These are phyloP conservation scores for Diaporthe sp. DNA, from an alignment of 2,329 filamentous ascomycete genomes.

Conservation along the genomic window DNA sequence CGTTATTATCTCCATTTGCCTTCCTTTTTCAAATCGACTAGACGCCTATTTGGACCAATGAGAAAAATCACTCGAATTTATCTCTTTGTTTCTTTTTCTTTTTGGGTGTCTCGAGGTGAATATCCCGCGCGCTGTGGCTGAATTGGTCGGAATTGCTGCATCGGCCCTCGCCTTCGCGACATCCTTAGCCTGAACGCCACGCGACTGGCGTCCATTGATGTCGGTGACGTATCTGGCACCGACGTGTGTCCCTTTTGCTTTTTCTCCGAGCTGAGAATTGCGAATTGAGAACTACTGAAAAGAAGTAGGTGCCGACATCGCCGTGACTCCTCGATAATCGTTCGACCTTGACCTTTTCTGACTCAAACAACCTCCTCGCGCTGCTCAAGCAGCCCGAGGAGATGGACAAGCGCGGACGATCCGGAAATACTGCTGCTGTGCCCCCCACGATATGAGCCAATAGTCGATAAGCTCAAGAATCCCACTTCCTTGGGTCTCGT, in stretches of 20 bases:
- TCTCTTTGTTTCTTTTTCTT: not conserved
- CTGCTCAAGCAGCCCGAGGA: not conserved
- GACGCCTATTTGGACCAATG: not conserved
- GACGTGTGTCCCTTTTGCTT: not conserved
- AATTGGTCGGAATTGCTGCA: not conserved
- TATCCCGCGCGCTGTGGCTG: constrained; percentile 11
- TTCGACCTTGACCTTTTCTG: not conserved
- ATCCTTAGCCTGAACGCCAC: constrained; percentile 10
- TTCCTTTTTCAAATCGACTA: constrained; percentile 21
- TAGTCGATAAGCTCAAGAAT: not conserved
- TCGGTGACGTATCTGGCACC: constrained; percentile 3
- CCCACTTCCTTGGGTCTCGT: constrained; percentile 10
- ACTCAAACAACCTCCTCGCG: not conserved
- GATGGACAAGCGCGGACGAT: not conserved
- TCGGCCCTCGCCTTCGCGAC: constrained; percentile 4
- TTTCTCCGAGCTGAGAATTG: constrained; percentile 5
- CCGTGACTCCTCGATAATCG: not conserved
- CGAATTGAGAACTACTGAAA: not conserved
- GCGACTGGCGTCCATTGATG: not conserved
- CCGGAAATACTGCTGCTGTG: not conserved
- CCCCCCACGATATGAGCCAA: not conserved
- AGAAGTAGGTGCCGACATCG: not conserved
- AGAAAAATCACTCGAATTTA: constrained; percentile 18
- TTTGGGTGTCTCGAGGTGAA: not conserved
- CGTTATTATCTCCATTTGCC: not conserved